Conservation (phyloP, 805 yeast genomes). For the Yarrowia sp. region DNA sequence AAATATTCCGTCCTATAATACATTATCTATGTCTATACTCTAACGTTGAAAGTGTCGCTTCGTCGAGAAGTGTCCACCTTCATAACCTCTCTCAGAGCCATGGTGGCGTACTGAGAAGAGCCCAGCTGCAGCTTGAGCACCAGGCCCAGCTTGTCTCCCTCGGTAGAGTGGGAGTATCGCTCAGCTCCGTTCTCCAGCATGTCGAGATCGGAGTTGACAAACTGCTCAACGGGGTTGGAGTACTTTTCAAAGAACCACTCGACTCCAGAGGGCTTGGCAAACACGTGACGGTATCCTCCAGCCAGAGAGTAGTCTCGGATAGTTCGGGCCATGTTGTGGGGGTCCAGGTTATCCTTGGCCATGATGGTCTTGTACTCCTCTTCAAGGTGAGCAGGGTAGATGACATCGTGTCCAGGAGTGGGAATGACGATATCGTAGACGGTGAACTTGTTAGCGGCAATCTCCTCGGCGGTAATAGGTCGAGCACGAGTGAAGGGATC, state of each 20-base stretch:
- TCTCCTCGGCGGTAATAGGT: constrained; percentile 71
- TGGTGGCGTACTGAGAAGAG: constrained; percentile 91
- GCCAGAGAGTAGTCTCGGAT: constrained; percentile 87
- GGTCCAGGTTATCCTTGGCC: constrained; percentile 78
- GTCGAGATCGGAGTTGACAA: constrained; percentile 77
- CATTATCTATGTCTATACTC: background rate
- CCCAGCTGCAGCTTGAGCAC: constrained; percentile 75
- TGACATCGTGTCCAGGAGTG: constrained; percentile 93
- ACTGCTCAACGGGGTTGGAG: constrained; percentile 59
- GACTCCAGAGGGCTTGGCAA: constrained; percentile 63
- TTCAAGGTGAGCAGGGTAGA: constrained; percentile 57
- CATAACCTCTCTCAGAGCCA: constrained; percentile 92
- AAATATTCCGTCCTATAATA: background rate
- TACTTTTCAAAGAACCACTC: constrained; percentile 65
- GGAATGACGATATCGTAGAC: constrained; percentile 89
- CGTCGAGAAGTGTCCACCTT: constrained; percentile 42
- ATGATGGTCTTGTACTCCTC: constrained; percentile 64
- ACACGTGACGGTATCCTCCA: constrained; percentile 78
- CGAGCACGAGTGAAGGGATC: constrained; percentile 63
- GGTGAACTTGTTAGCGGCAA: constrained; percentile 53
- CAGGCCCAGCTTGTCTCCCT: constrained; percentile 61
- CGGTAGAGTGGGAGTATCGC: constrained; percentile 35
- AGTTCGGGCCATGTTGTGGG: constrained; percentile 77
- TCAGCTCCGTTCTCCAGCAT: constrained; percentile 42
- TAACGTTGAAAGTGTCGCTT: constrained; percentile 33